phyloP scores from a whole-genome alignment of 2,329 filamentous ascomycete species.

The Colletotrichum falcatum region DNA sequence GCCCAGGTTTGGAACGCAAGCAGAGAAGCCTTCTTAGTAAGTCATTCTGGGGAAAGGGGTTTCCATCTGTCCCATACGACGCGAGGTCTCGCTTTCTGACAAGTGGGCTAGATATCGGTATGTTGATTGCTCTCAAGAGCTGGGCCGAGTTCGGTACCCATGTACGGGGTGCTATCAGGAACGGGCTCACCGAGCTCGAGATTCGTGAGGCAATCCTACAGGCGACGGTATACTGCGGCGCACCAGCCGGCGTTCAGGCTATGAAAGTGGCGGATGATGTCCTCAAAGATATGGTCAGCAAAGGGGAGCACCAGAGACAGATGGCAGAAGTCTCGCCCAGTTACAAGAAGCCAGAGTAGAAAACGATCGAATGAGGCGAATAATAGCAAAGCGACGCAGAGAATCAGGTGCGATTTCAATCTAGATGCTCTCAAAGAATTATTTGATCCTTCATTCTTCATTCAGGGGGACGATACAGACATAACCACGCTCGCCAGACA shows the following conservation, averaged over 20 bases:
- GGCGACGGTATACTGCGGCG: constrained; percentile 55
- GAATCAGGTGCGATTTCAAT: neutral
- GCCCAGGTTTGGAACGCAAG: constrained; percentile 70
- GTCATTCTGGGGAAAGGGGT: neutral
- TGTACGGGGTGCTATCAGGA: constrained; percentile 70
- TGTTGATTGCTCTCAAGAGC: constrained; percentile 71
- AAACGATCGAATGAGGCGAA: neutral
- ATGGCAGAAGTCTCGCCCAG: constrained; percentile 34
- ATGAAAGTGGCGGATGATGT: constrained; percentile 45
- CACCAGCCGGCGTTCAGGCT: constrained; percentile 55
- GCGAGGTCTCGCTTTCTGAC: neutral
- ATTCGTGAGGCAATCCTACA: constrained; percentile 65
- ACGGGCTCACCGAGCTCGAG: constrained; percentile 68
- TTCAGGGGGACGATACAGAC: neutral
- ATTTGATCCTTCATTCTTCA: neutral
- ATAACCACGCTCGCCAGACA: neutral
- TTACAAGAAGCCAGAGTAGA: constrained; percentile 11
- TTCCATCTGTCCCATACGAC: neutral
- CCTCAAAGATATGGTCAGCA: constrained; percentile 45
- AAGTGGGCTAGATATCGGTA: constrained; percentile 61
- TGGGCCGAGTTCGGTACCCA: constrained; percentile 70
- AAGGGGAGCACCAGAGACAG: constrained; percentile 45
- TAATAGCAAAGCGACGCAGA: no score
- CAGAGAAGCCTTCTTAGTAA: constrained; percentile 66
- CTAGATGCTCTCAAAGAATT: neutral